Percentiles rank a stretch among this genome's conserved stretches.
These are phyloP conservation scores for Gentiana dahurica DNA, from an alignment of 257 asterid genomes.

Conservation along the genomic window DNA sequence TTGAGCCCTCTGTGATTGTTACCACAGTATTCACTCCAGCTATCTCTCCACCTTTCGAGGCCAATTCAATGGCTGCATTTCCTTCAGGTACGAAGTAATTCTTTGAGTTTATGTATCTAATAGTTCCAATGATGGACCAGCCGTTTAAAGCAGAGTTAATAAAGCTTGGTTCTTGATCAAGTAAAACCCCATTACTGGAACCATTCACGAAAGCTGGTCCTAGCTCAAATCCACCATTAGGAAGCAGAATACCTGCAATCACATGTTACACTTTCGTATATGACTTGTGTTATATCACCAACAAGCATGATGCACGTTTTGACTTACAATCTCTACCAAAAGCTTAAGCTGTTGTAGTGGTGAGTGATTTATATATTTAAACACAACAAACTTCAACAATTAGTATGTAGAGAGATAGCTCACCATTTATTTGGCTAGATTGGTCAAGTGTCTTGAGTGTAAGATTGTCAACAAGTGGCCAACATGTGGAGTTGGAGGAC, in stretches of 20 bases:
- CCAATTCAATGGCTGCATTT: conserved; percentile 46
- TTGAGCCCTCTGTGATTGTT: conserved; percentile 28
- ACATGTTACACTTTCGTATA: neutral
- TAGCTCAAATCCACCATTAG: conserved; percentile 50
- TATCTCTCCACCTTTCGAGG: conserved; percentile 23
- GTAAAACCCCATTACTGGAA: conserved; percentile 30
- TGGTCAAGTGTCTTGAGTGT: conserved; percentile 20
- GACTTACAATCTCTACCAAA: no score
- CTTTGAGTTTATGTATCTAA: conserved; percentile 41
- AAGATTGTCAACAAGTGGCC: conserved; percentile 49
- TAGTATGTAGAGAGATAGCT: neutral
- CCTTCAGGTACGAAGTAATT: conserved; percentile 42
- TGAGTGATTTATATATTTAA: no score
- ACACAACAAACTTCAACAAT: no score
- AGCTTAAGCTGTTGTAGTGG: no score
- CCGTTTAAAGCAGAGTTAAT: conserved; percentile 43
- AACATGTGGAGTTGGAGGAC: conserved; percentile 38
- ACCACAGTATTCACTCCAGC: conserved; percentile 43
- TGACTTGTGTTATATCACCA: no score
- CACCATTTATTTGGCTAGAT: conserved; percentile 19
- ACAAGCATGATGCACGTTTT: no score
- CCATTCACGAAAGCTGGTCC: conserved; percentile 39
- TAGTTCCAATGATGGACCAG: conserved; percentile 49
- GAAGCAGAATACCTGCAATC: conserved; percentile 30
- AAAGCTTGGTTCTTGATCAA: conserved; percentile 43